These are phyloP conservation scores for Plenodomus lindquistii DNA, from an alignment of 2,329 filamentous ascomycete species.

Conservation along the genomic window DNA sequence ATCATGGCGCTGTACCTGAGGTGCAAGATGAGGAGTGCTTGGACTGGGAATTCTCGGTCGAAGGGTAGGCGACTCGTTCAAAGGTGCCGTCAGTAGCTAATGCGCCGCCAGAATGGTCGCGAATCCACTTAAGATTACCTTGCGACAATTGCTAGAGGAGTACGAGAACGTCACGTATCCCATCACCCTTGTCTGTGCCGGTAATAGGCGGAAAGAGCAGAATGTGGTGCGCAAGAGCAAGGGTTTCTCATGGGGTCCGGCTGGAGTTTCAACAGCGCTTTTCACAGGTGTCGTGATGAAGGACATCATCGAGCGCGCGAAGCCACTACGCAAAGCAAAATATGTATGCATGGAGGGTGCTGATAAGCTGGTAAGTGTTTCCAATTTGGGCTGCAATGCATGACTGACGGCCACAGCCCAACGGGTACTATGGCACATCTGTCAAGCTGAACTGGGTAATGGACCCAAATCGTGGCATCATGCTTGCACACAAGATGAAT, in stretches of 20 bases:
- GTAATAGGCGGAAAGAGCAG: slow-evolving; percentile 90
- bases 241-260: slow-evolving; percentile 91
- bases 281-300: slow-evolving; percentile 82
- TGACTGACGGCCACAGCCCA: slow-evolving; percentile 58
- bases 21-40: slow-evolving; percentile 73
- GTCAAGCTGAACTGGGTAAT: slow-evolving; percentile 87
- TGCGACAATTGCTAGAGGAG: slow-evolving; percentile 71
- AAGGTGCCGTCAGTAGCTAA: slow-evolving; percentile 3
- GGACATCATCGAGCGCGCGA: slow-evolving; percentile 70
- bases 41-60: slow-evolving; percentile 80
- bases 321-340: slow-evolving; percentile 69
- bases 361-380: slow-evolving; percentile 66
- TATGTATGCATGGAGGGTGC: slow-evolving; percentile 93
- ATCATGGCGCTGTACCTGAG: slow-evolving; percentile 81
- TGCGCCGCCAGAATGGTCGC: slow-evolving; percentile 65
- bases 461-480: slow-evolving; percentile 80
- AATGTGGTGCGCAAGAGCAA: slow-evolving; percentile 89
- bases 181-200: slow-evolving; percentile 87
- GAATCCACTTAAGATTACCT: slow-evolving; percentile 70
- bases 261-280: slow-evolving; percentile 81
- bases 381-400: background rate
- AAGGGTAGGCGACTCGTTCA: slow-evolving; percentile 57
- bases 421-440: slow-evolving; percentile 86
- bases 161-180: slow-evolving; percentile 85
- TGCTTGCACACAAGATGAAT: slow-evolving; percentile 91